Conservation (phyloP, 768 basidiomycete genomes). For the Ephemerocybe angulata region DNA sequence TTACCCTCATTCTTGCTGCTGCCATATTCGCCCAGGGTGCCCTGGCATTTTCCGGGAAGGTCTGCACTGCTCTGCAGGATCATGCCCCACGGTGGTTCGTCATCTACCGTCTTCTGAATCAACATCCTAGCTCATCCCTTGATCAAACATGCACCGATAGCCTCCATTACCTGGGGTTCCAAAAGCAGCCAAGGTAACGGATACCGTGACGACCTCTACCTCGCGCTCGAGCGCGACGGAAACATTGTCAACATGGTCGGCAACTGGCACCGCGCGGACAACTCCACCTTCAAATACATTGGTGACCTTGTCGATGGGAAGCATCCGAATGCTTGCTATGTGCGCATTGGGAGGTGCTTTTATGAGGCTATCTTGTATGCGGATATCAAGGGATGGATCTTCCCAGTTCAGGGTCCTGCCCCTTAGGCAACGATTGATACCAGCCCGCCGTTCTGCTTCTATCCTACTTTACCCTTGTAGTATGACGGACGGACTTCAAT, state of each 20-base stretch:
- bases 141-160: background rate
- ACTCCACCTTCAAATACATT: background rate
- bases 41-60: background rate
- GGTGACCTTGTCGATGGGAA: background rate
- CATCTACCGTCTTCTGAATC: background rate
- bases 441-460: no score
- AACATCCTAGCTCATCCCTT: background rate
- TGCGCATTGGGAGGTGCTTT: constrained; percentile 6
- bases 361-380: background rate
- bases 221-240: background rate
- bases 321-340: constrained; percentile 1
- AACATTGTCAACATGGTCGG: constrained; percentile 6
- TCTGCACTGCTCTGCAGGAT: constrained; percentile 4
- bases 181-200: constrained; percentile 6
- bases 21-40: background rate
- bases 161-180: constrained; percentile 2
- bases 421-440: no score
- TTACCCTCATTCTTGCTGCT: no score
- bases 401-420: constrained; percentile 1
- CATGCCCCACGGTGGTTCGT: constrained; percentile 4
- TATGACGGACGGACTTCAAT: no score
- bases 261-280: background rate
- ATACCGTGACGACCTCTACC: constrained; percentile 4
- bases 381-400: background rate
- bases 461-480: no score